Conservation (phyloP, 2,329 filamentous ascomycete species). For the Alternaria rosae region DNA sequence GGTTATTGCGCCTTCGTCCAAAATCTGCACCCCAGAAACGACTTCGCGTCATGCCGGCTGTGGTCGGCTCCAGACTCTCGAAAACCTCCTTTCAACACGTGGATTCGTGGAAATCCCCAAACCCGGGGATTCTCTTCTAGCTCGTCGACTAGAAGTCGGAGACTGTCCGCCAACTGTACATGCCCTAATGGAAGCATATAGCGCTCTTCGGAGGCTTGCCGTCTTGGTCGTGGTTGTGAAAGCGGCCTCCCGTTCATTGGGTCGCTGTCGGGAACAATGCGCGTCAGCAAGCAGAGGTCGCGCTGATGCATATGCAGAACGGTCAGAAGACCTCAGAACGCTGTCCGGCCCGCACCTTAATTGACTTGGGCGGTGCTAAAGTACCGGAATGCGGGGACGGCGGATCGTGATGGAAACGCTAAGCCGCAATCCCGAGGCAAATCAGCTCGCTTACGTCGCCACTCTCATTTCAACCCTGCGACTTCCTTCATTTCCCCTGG, state of each 20-base stretch:
- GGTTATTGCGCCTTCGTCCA: not conserved
- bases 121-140: not conserved
- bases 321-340: slow-evolving; percentile 17
- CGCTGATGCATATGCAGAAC: not conserved
- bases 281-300: not conserved
- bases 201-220: slow-evolving; percentile 11
- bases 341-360: slow-evolving; percentile 18
- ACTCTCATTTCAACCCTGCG: slow-evolving; percentile 10
- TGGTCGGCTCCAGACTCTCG: slow-evolving; percentile 4
- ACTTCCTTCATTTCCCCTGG: slow-evolving; percentile 19
- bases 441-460: slow-evolving; percentile 15
- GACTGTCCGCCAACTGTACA: not conserved
- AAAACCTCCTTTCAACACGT: slow-evolving; percentile 1
- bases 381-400: slow-evolving; percentile 17
- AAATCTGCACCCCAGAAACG: not conserved
- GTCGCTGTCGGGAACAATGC: slow-evolving; percentile 11
- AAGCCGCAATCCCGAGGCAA: slow-evolving; percentile 1
- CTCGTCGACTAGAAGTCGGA: slow-evolving; percentile 3
- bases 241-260: slow-evolving; percentile 7
- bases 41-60: not conserved
- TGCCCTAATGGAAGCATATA: slow-evolving; percentile 2
- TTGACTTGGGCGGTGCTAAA: slow-evolving; percentile 6
- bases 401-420: slow-evolving; percentile 3
- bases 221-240: slow-evolving; percentile 6
- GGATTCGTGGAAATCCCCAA: slow-evolving; percentile 12